A percentile compares a stretch with the other conserved stretches of the same genome.
phyloP scores from a whole-genome alignment of 2,329 filamentous ascomycete genomes.

The Ciborinia camelliae region DNA sequence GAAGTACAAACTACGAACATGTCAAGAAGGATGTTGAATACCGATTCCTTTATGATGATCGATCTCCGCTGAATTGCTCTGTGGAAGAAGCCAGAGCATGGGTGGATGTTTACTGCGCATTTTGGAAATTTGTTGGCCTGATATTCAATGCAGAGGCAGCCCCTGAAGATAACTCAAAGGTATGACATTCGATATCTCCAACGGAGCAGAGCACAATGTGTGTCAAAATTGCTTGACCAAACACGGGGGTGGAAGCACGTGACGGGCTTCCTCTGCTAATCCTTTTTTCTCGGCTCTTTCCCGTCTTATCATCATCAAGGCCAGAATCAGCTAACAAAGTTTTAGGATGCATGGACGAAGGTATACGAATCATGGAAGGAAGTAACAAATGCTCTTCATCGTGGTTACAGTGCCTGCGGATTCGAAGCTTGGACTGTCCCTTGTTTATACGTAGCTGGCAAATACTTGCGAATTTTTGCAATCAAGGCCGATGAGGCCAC shows the following conservation, averaged over 20 bases:
- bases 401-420: constrained; percentile 71
- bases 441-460: constrained; percentile 81
- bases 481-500: constrained; percentile 80
- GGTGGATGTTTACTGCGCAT: constrained; percentile 78
- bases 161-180: constrained; percentile 33
- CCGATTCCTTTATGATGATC: constrained; percentile 59
- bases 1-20: constrained; percentile 63
- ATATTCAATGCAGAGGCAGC: constrained; percentile 64
- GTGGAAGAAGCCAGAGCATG: constrained; percentile 70
- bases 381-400: constrained; percentile 69
- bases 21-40: constrained; percentile 66
- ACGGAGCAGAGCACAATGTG: background rate
- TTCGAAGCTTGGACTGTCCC: constrained; percentile 93
- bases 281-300: background rate
- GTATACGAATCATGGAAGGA: constrained; percentile 91
- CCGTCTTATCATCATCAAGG: background rate
- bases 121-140: constrained; percentile 78
- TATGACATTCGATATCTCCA: constrained; percentile 17
- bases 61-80: constrained; percentile 37
- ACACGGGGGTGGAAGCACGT: background rate
- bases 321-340: background rate
- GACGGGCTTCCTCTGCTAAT: background rate
- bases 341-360: constrained; percentile 55
- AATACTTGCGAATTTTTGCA: constrained; percentile 81
- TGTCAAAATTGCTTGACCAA: background rate